Conservation (phyloP, 306 rosid genomes). For the Canavalia ensiformis region DNA sequence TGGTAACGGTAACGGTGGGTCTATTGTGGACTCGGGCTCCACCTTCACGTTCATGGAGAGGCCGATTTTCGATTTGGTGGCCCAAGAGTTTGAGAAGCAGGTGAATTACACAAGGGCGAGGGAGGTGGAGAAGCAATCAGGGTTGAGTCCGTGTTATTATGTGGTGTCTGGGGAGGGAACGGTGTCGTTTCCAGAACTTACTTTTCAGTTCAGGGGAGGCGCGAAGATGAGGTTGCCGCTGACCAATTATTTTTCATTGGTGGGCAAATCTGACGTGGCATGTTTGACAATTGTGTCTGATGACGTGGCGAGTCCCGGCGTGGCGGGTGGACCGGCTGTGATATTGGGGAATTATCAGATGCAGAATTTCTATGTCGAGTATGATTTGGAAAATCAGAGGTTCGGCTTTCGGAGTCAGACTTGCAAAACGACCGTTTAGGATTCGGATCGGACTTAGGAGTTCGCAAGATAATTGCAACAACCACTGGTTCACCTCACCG, state of each 20-base stretch:
- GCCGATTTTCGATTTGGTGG: slow-evolving; percentile 63
- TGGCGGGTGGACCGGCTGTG: slow-evolving; percentile 64
- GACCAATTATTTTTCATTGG: slow-evolving; percentile 61
- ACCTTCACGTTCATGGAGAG: slow-evolving; percentile 82
- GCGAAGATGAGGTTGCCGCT: slow-evolving; percentile 67
- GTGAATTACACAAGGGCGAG: slow-evolving; percentile 60
- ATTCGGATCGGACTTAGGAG: background rate
- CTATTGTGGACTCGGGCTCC: slow-evolving; percentile 81
- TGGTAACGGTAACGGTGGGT: slow-evolving; percentile 64
- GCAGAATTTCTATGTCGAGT: slow-evolving; percentile 71
- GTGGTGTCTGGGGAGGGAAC: slow-evolving; percentile 39
- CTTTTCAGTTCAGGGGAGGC: slow-evolving; percentile 77
- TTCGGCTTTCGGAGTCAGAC: slow-evolving; percentile 67
- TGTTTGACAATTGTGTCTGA: slow-evolving; percentile 75
- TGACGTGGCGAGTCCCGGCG: slow-evolving; percentile 31
- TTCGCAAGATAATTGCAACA: too few relatives aligned
- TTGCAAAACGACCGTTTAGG: slow-evolving; percentile 44
- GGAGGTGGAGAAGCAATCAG: slow-evolving; percentile 62
- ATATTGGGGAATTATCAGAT: slow-evolving; percentile 79
- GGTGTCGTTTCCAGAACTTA: slow-evolving; percentile 60
- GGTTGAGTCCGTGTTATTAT: slow-evolving; percentile 72
- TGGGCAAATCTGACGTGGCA: slow-evolving; percentile 53
- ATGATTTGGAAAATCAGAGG: slow-evolving; percentile 65
- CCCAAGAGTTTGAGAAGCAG: slow-evolving; percentile 65
- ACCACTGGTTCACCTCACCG: too few relatives aligned